These are phyloP conservation scores for Lagenidium giganteum DNA, from an alignment of 352 stramenopile genomes.

Conservation along the genomic window DNA sequence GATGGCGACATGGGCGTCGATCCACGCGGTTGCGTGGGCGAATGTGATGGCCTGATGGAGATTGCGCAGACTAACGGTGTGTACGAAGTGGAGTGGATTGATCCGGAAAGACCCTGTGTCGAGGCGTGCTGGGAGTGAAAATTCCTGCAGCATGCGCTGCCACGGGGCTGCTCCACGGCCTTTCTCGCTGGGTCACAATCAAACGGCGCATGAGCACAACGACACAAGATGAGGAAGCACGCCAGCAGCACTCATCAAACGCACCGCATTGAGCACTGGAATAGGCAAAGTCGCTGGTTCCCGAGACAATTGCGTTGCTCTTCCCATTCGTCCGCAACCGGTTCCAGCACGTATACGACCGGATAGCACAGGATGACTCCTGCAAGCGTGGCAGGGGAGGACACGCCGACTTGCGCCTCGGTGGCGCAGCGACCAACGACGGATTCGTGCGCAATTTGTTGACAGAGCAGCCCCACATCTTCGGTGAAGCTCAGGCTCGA, in stretches of 20 bases:
- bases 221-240: neutral
- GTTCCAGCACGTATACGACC: constrained; percentile 5
- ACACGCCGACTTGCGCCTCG: neutral
- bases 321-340: constrained; percentile 24
- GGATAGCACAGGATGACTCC: constrained; percentile 16
- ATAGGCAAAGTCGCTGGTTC: constrained; percentile 36
- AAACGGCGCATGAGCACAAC: constrained; percentile 22
- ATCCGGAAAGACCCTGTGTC: too few species aligned
- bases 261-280: constrained; percentile 22
- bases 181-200: constrained; percentile 23
- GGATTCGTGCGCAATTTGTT: too few species aligned
- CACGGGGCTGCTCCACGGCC: neutral
- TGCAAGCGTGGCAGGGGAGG: constrained; percentile 4
- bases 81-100: too few species aligned
- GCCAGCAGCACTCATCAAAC: neutral
- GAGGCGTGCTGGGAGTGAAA: too few species aligned
- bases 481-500: too few species aligned
- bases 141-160: too few species aligned
- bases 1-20: too few species aligned
- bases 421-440: too few species aligned
- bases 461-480: too few species aligned
- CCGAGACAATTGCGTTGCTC: constrained; percentile 46
- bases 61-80: too few species aligned
- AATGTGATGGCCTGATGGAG: too few species aligned
- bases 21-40: too few species aligned